Percentiles rank a stretch among this genome's conserved stretches.
Evolutionary conservation across 148 eudicot species (phyloP).

Genomic region (Vaccinium darrowii): DNA sequence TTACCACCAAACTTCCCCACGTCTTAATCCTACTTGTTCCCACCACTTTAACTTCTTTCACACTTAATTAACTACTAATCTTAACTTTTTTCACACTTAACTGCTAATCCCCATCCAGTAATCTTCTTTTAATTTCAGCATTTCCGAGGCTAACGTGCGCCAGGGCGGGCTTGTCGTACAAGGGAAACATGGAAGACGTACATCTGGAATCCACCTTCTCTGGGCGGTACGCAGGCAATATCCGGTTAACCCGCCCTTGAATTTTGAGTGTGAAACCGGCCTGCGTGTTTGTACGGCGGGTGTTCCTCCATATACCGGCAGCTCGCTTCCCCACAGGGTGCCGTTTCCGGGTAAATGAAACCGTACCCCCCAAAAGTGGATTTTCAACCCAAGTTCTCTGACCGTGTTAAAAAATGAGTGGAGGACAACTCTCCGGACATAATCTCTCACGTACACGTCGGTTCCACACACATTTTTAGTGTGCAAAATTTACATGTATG

Average conservation of each 20-base stretch:
- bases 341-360: conserved; percentile 18
- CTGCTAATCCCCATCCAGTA: not conserved
- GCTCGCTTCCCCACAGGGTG: conserved; percentile 22
- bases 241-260: conserved; percentile 23
- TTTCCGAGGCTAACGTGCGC: conserved; percentile 11
- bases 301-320: conserved; percentile 34
- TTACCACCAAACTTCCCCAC: conserved; percentile 9
- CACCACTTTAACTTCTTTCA: conserved; percentile 19
- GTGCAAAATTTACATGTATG: too few relatives aligned
- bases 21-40: not conserved
- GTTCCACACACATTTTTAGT: too few relatives aligned
- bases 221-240: conserved; percentile 19
- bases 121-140: not conserved
- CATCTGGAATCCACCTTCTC: conserved; percentile 11
- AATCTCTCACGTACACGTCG: too few relatives aligned
- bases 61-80: conserved; percentile 6
- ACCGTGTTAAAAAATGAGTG: not conserved
- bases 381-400: not conserved
- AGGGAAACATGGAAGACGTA: conserved; percentile 19
- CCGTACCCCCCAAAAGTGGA: not conserved
- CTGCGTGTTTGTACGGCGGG: conserved; percentile 20
- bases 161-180: conserved; percentile 14
- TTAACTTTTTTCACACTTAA: conserved; percentile 19
- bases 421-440: too few relatives aligned
- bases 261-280: conserved; percentile 20